phyloP scores from a whole-genome alignment of 805 yeast species.

The Cyberlindnera subsufficiens region DNA sequence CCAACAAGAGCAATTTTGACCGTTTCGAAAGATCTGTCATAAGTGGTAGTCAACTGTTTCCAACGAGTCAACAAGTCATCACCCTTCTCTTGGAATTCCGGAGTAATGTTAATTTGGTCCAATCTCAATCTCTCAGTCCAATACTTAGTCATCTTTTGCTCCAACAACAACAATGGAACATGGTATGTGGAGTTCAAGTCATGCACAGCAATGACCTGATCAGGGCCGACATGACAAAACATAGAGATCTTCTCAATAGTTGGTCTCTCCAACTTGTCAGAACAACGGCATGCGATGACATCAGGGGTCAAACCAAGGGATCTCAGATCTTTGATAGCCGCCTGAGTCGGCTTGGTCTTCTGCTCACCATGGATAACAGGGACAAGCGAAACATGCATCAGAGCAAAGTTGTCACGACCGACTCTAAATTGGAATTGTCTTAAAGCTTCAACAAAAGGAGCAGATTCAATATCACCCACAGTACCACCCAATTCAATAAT shows the following conservation, averaged over 20 bases:
- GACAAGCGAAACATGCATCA: conserved; percentile 93
- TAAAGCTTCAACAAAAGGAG: conserved; percentile 97
- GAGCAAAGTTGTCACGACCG: conserved; percentile 87
- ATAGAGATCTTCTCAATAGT: conserved; percentile 95
- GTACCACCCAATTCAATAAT: conserved; percentile 98
- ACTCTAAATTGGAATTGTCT: conserved; percentile 99
- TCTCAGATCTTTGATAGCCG: conserved; percentile 95
- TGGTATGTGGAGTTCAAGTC: conserved; percentile 97
- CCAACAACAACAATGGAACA: conserved; percentile 85
- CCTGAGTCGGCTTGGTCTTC: conserved; percentile 99
- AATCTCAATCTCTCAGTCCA: conserved; percentile 65
- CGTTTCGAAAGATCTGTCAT: conserved; percentile 77
- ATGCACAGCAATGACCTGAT: conserved; percentile 94
- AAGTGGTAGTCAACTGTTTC: conserved; percentile 71
- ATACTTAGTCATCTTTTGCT: conserved; percentile 77
- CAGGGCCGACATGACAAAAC: conserved; percentile 99
- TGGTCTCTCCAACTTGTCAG: conserved; percentile 69
- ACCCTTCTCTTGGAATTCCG: conserved; percentile 60
- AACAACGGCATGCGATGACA: conserved; percentile 97
- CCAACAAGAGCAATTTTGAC: conserved; percentile 97
- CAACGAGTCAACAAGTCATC: conserved; percentile 65
- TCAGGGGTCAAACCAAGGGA: conserved; percentile 93
- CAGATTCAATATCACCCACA: conserved; percentile 98
- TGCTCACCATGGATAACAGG: conserved; percentile 99
- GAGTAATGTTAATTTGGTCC: conserved; percentile 36